These are phyloP conservation scores for Exophiala calicioides DNA, from an alignment of 2,329 filamentous ascomycete species.

Conservation along the genomic window DNA sequence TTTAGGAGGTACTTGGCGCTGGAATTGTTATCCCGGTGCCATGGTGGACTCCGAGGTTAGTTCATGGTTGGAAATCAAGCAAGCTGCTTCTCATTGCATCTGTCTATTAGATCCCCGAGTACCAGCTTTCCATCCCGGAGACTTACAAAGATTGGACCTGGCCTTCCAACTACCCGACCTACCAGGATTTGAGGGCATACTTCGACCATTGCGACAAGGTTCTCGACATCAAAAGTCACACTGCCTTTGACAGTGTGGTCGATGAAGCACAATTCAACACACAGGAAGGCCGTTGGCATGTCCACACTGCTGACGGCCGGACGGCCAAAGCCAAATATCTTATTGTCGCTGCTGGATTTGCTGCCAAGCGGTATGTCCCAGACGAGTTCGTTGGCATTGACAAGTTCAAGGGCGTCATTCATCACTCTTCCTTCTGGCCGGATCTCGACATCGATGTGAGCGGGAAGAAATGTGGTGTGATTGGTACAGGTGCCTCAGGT, in stretches of 20 bases:
- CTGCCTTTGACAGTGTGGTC: slow-evolving; percentile 48
- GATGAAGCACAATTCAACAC: slow-evolving; percentile 45
- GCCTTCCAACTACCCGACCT: slow-evolving; percentile 50
- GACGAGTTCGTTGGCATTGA: slow-evolving; percentile 52
- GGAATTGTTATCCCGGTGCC: slow-evolving; percentile 37
- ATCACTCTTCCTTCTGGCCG: slow-evolving; percentile 65
- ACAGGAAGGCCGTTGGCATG: slow-evolving; percentile 43
- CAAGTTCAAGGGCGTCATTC: slow-evolving; percentile 61
- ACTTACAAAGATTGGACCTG: slow-evolving; percentile 41
- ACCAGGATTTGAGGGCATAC: slow-evolving; percentile 43
- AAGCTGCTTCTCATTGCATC: background rate
- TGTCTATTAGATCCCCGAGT: slow-evolving; percentile 40
- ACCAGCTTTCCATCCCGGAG: slow-evolving; percentile 51
- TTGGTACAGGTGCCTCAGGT: slow-evolving; percentile 66
- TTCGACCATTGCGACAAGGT: slow-evolving; percentile 45
- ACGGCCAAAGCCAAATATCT: slow-evolving; percentile 47
- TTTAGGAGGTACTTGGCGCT: slow-evolving; percentile 42
- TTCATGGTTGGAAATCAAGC: slow-evolving; percentile 39
- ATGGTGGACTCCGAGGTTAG: slow-evolving; percentile 46
- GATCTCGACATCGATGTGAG: slow-evolving; percentile 53
- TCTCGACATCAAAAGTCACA: slow-evolving; percentile 48
- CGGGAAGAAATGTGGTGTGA: slow-evolving; percentile 61
- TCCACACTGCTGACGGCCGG: slow-evolving; percentile 46
- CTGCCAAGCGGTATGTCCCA: slow-evolving; percentile 62
- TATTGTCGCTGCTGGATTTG: slow-evolving; percentile 51